Percentiles rank a stretch among this genome's conserved stretches.
These are phyloP conservation scores for Moricandia arvensis DNA, from an alignment of 345 rosid species.

Conservation along the genomic window DNA sequence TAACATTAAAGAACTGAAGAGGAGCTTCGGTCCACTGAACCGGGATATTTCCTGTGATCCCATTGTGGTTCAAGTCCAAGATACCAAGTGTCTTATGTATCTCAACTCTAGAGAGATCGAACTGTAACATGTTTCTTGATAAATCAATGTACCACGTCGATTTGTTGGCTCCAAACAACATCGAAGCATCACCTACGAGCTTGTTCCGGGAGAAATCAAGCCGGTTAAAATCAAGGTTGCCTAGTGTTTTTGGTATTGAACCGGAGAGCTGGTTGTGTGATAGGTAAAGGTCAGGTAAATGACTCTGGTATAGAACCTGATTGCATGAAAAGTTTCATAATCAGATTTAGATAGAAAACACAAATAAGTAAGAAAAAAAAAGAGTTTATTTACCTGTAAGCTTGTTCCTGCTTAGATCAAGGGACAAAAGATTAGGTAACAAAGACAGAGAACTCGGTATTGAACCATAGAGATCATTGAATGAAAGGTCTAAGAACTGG, in stretches of 20 bases:
- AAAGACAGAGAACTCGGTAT: slow-evolving; percentile 51
- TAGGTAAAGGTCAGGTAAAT: slow-evolving; percentile 48
- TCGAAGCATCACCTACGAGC: slow-evolving; percentile 61
- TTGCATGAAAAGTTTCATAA: not conserved
- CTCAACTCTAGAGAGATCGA: slow-evolving; percentile 51
- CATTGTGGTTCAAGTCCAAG: slow-evolving; percentile 70
- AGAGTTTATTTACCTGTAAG: slow-evolving; percentile 4
- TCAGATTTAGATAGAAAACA: not conserved
- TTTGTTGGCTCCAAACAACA: slow-evolving; percentile 42
- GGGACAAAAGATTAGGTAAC: slow-evolving; percentile 32
- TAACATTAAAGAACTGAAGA: slow-evolving; percentile 55
- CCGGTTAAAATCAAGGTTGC: slow-evolving; percentile 42
- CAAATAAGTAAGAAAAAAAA: not conserved
- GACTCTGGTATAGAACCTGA: slow-evolving; percentile 60
- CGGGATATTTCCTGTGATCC: slow-evolving; percentile 61
- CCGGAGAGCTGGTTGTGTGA: slow-evolving; percentile 74
- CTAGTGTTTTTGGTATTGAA: slow-evolving; percentile 53
- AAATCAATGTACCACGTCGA: slow-evolving; percentile 44
- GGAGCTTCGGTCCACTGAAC: slow-evolving; percentile 37
- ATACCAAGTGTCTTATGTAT: slow-evolving; percentile 41
- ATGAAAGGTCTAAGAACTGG: slow-evolving; percentile 53
- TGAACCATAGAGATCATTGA: slow-evolving; percentile 59
- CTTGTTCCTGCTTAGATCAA: slow-evolving; percentile 15
- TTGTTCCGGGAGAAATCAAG: slow-evolving; percentile 65
- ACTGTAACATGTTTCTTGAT: slow-evolving; percentile 60